These are phyloP conservation scores for Buxus sempervirens DNA, from an alignment of 164 flowering plant genomes.

Conservation along the genomic window DNA sequence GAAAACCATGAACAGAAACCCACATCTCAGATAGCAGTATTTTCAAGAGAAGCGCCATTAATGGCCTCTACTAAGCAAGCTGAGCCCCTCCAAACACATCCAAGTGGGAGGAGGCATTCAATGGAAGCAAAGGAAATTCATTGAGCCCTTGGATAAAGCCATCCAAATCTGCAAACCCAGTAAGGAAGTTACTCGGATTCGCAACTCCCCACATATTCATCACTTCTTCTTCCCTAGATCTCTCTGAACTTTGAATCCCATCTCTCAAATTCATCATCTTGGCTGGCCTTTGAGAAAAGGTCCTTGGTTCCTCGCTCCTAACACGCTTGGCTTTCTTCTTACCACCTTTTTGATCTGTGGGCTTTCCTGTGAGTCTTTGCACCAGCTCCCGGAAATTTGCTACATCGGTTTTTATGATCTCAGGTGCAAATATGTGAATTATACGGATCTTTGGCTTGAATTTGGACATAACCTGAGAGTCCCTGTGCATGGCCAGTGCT, in stretches of 20 bases:
- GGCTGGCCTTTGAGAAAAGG: background rate
- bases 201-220: conserved; percentile 38
- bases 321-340: conserved; percentile 20
- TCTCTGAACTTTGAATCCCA: conserved; percentile 20
- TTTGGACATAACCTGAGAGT: conserved; percentile 57
- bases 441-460: conserved; percentile 73
- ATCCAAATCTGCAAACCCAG: conserved; percentile 56
- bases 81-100: conserved; percentile 38
- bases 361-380: conserved; percentile 85
- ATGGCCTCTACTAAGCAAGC: conserved; percentile 1
- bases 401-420: conserved; percentile 87
- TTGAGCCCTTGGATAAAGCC: conserved; percentile 59
- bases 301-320: conserved; percentile 2
- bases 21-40: no score
- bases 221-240: conserved; percentile 30
- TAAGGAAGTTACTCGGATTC: conserved; percentile 41
- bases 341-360: conserved; percentile 21
- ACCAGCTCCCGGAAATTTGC: conserved; percentile 81
- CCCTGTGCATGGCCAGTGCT: conserved; percentile 41
- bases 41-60: no score
- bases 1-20: background rate
- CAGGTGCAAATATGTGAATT: conserved; percentile 87
- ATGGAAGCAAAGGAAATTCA: conserved; percentile 37
- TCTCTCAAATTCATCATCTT: conserved; percentile 16
- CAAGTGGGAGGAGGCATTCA: conserved; percentile 38